Evolutionary conservation across 1,139 yeast genomes (phyloP), one percentile per base, ranked within the genome.

Genomic region (Lodderomyces metapsilosis): DNA sequence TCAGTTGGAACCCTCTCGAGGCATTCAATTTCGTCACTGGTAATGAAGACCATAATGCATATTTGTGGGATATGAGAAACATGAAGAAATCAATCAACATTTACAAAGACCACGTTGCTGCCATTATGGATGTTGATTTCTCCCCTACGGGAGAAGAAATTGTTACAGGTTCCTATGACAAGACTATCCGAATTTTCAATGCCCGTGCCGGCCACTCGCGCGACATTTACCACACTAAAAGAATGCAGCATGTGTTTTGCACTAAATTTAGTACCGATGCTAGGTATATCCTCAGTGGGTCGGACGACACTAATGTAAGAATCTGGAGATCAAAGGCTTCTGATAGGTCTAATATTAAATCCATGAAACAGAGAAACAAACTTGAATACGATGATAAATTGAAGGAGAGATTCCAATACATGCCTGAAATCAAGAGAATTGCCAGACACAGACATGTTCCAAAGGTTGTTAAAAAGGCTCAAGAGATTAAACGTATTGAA

Each of bases 1-100:
- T 94, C 24, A 76, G 91, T 42, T 94, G 98, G 98, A 92, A 94
- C 63, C 99, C 99, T 4, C 88, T 92, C 86, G 98, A 92, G 64
- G 96, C 98, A 1, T 92, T 81, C 66, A 82, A 85, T 57, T 91
- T 94, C 66, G 98, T 92, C 15, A 80, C 88, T 39, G 98, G 89
- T 1, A 81, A 81, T 57, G 99, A 94, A 66, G 98, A 94, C 67
- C 98, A 92, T 64, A 94, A 94, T 59, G 84, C 85, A 9, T 94
- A 94, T 61, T 76, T 86, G 43, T 94, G 96, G 80, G 99, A 94
- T 65, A 92, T 94, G 97, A 77, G 99, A 58, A 87, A 89, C 57
- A 72, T 94, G 76, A 73, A 73, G 36, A 74, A 86, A 43, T 84
- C 97, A 0, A 59, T 83, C 37, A 91, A 89, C 52, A 88, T 92